Evolutionary conservation across 2,329 filamentous ascomycete genomes (phyloP).

Genomic region (Sclerotinia glacialis): DNA sequence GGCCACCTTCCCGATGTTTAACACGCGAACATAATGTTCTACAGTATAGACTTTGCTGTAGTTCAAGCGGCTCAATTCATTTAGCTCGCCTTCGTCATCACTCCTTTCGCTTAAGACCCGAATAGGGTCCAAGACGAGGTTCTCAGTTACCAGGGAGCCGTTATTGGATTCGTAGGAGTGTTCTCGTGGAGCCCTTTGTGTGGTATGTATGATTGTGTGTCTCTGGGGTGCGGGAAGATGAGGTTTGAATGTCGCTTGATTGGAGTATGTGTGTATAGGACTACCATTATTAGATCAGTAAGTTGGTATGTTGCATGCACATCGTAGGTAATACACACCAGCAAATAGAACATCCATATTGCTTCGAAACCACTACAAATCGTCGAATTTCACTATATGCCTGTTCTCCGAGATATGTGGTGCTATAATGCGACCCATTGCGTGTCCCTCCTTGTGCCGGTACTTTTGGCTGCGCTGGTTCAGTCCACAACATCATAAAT

Average conservation of each 20-base stretch:
- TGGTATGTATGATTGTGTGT: slow-evolving; percentile 19
- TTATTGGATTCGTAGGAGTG: accelerated
- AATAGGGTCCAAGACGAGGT: slow-evolving; percentile 29
- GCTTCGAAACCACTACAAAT: slow-evolving; percentile 31
- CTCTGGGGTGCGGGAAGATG: slow-evolving; percentile 19
- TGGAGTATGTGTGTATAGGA: slow-evolving; percentile 33
- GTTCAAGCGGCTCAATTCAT: slow-evolving; percentile 28
- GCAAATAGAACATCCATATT: slow-evolving; percentile 31
- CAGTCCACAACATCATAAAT: slow-evolving; percentile 35
- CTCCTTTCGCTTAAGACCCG: slow-evolving; percentile 25
- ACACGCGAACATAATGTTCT: slow-evolving; percentile 30
- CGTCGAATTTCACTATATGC: slow-evolving; percentile 32
- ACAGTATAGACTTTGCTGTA: slow-evolving; percentile 35
- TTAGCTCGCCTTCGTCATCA: background rate
- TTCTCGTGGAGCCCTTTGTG: background rate
- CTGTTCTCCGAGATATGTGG: slow-evolving; percentile 21
- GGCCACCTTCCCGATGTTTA: slow-evolving; percentile 27
- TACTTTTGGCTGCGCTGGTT: slow-evolving; percentile 24
- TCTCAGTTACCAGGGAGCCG: slow-evolving; percentile 12
- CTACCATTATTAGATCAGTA: background rate
- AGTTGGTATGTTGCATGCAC: background rate
- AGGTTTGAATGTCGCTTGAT: slow-evolving; percentile 31
- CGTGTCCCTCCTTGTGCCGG: slow-evolving; percentile 17
- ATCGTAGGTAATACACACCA: slow-evolving; percentile 16
- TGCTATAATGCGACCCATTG: slow-evolving; percentile 21